Base-by-base conservation (phyloP, 2,329 filamentous ascomycete genomes). In the Trichoderma sp. region DNA sequence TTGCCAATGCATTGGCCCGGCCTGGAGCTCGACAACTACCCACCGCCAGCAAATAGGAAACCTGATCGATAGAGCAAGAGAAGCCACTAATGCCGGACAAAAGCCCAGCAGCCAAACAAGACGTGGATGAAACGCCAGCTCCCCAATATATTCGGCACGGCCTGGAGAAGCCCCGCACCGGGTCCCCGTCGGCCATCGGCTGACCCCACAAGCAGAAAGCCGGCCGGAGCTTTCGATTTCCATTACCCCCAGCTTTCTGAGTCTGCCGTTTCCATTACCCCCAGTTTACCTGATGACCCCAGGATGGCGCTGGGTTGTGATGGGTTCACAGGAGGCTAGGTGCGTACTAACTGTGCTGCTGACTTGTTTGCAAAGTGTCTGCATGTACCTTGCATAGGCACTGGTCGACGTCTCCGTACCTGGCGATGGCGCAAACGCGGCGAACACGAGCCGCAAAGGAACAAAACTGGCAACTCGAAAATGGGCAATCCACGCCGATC, bases 211-310 rank as follows among this genome's bases (percentile, higher is more conserved):
- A 38, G 41, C 27, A 50, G 59, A 63, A 31, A 72, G 68, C 50
- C 64, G 76, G 72, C 75, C 69, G 74, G 73, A 53, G 66, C 7
- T 14, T 71, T 62, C 60, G 68, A 71, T 83, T 83, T 83, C 80
- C 77, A 83, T 83, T 83, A 83, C 82, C 81, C 82, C 81, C 82
- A 83, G 81, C 75, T 83, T 83, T 80, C 79, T 78, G 77, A 77
- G 72, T 75, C 73, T 75, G 75, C 75, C 74, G 79, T 82, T 82
- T 82, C 78, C 65, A 82, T 83, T 84, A 84, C 83, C 82, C 82
- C 81, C 82, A 79, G 80, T 80, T 84, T 85, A 84, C 83, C 80
- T 84, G 80, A 84, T 84, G 78, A 79, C 56, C 29, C 63, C 38
- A 60, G 67, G n/a, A 59, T 56, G 27, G 41, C 45, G 45, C 18